phyloP scores from a whole-genome alignment of 1,284 basidiomycete species.

The Cryptococcus wingfieldii region DNA sequence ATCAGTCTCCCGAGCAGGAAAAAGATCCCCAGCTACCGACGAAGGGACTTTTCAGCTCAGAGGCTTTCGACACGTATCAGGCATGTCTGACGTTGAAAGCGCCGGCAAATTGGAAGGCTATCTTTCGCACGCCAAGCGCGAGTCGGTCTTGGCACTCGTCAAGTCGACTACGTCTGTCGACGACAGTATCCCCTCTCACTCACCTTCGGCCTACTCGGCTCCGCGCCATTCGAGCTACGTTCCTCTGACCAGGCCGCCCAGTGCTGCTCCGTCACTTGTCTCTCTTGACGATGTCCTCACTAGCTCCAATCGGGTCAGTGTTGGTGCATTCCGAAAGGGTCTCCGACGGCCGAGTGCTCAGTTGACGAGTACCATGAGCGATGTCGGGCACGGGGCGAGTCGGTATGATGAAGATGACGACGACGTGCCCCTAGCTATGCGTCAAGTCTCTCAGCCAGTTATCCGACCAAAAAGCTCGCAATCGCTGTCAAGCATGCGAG shows the following conservation, averaged over 20 bases:
- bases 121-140: constrained; percentile 18
- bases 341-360: constrained; percentile 35
- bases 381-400: constrained; percentile 9
- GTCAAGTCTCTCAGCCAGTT: background rate
- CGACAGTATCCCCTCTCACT: background rate
- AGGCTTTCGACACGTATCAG: constrained; percentile 45
- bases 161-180: constrained; percentile 1
- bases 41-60: constrained; percentile 45
- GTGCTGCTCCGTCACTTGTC: constrained; percentile 26
- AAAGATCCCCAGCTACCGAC: constrained; percentile 19
- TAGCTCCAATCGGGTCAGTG: constrained; percentile 26
- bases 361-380: constrained; percentile 10
- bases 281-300: constrained; percentile 23
- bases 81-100: constrained; percentile 28
- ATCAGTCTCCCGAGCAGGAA: constrained; percentile 32
- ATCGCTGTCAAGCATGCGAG: constrained; percentile 9
- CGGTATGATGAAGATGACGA: constrained; percentile 31
- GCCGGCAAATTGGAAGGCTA: constrained; percentile 18
- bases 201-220: background rate
- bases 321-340: constrained; percentile 38
- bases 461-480: constrained; percentile 6
- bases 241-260: constrained; percentile 29
- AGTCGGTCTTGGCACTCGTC: constrained; percentile 5
- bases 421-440: constrained; percentile 36
- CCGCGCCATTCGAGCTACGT: background rate